These are phyloP conservation scores for Sequoia sempervirens DNA, from an alignment of 75 land plant species.

Conservation along the genomic window DNA sequence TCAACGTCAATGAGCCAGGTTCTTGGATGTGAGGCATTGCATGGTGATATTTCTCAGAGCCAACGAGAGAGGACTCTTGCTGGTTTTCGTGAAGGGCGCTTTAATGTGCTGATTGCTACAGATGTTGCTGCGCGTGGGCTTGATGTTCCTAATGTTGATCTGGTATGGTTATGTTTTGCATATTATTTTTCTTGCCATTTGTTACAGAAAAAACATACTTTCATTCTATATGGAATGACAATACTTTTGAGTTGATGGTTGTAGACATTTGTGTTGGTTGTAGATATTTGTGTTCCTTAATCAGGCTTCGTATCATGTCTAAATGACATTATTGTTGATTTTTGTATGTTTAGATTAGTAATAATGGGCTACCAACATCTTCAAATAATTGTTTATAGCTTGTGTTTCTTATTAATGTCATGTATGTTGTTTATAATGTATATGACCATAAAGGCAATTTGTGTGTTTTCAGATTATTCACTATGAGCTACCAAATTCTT, in stretches of 20 bases:
- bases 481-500: constrained; percentile 50
- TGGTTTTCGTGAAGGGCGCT: constrained; percentile 76
- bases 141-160: constrained; percentile 94
- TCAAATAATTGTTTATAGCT: too few relatives aligned
- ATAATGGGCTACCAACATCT: too few relatives aligned
- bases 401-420: too few relatives aligned
- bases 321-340: too few relatives aligned
- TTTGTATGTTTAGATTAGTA: too few relatives aligned
- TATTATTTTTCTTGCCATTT: background rate
- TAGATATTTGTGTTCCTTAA: background rate
- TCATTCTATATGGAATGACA: background rate
- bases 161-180: constrained; percentile 26
- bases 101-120: constrained; percentile 79
- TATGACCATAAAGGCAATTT: background rate
- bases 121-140: constrained; percentile 99
- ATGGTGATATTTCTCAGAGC: constrained; percentile 84
- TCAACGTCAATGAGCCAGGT: constrained; percentile 48
- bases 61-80: constrained; percentile 88
- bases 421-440: too few relatives aligned
- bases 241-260: background rate
- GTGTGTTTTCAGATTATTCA: constrained; percentile 48
- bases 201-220: too few relatives aligned
- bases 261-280: background rate
- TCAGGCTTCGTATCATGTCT: background rate
- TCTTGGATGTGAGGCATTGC: constrained; percentile 62